Conservation (phyloP, 768 basidiomycete species). For the Leucocoprinus sp. region DNA sequence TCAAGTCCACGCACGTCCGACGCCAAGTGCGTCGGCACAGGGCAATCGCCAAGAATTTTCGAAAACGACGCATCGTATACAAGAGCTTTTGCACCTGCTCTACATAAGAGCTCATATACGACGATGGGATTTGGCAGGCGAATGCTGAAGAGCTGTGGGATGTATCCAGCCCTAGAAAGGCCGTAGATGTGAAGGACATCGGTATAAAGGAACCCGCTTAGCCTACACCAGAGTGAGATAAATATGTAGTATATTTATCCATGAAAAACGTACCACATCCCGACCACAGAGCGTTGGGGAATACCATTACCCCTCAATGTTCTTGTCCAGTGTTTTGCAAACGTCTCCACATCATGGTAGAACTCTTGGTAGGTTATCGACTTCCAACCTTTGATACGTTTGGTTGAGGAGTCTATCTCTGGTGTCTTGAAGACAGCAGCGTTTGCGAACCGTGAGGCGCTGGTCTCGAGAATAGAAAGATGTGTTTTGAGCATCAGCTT, state of each 20-base stretch:
- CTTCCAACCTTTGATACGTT: constrained; percentile 43
- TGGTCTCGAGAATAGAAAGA: constrained; percentile 54
- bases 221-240: constrained; percentile 33
- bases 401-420: constrained; percentile 32
- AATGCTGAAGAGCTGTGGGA: constrained; percentile 72
- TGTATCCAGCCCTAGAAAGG: constrained; percentile 66
- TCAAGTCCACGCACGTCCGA: constrained; percentile 4
- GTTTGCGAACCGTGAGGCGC: constrained; percentile 39
- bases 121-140: constrained; percentile 68
- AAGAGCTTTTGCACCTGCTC: constrained; percentile 54
- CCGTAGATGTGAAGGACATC: constrained; percentile 72
- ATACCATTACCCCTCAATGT: constrained; percentile 40
- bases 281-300: constrained; percentile 51
- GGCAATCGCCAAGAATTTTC: constrained; percentile 33
- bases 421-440: constrained; percentile 57
- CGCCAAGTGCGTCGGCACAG: constrained; percentile 41
- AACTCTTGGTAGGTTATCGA: constrained; percentile 61
- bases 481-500: constrained; percentile 42
- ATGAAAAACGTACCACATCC: constrained; percentile 52
- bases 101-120: constrained; percentile 60
- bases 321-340: constrained; percentile 56
- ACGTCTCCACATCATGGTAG: constrained; percentile 52
- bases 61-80: constrained; percentile 55
- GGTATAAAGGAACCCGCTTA: constrained; percentile 62
- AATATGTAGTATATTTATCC: neutral